A percentile compares a stretch with the other conserved stretches of the same genome.
These are phyloP conservation scores for Casuarina glauca DNA, from an alignment of 306 rosid species.

Conservation along the genomic window DNA sequence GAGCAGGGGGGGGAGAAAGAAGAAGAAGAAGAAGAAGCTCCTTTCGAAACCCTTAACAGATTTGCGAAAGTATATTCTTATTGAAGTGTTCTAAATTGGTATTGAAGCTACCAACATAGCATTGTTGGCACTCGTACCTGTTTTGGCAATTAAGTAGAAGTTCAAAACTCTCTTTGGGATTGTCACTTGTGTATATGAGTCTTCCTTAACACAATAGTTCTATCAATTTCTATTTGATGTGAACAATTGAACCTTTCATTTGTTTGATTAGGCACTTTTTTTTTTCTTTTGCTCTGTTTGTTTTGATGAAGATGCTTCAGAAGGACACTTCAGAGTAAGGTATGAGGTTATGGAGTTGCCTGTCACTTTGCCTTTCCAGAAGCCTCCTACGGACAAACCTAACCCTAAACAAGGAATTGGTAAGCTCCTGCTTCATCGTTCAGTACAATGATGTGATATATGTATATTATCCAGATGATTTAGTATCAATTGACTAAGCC, in stretches of 20 bases:
- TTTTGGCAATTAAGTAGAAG: background rate
- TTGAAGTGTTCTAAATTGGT: no score
- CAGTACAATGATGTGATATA: background rate
- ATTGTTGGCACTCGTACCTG: background rate
- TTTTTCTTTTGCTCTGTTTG: background rate
- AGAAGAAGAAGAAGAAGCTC: no score
- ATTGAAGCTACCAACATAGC: no score
- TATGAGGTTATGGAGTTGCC: constrained; percentile 87
- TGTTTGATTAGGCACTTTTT: background rate
- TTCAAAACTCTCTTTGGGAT: background rate
- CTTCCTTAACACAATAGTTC: background rate
- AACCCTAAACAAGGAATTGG: constrained; percentile 99
- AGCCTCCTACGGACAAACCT: constrained; percentile 93
- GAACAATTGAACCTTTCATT: constrained; percentile 1
- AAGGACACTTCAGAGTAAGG: constrained; percentile 80
- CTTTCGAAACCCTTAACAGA: no score
- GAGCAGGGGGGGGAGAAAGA: no score
- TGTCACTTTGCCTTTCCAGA: constrained; percentile 79
- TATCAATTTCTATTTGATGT: background rate
- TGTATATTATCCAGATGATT: background rate
- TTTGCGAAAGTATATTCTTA: no score
- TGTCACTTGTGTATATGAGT: background rate
- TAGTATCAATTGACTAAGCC: no score
- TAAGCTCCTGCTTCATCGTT: constrained; percentile 34
- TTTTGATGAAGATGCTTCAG: constrained; percentile 54